These are phyloP conservation scores for Coemansia sp. DNA, from an alignment of 192 early-diverging fungal genomes.

Conservation along the genomic window DNA sequence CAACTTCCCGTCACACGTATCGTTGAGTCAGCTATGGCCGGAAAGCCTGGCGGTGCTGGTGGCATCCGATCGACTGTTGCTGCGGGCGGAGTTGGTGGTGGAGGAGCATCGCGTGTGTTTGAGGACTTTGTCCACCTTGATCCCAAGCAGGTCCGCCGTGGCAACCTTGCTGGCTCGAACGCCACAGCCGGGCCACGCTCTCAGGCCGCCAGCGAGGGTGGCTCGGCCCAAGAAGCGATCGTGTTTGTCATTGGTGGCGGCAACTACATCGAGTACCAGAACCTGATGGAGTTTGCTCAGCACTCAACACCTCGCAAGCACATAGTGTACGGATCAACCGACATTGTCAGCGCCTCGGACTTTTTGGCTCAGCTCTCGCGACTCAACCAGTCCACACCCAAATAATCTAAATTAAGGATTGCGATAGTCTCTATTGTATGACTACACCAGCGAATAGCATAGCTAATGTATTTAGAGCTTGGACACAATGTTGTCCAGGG, in stretches of 20 bases:
- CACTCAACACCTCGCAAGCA: slow-evolving; percentile 66
- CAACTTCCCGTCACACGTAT: slow-evolving; percentile 84
- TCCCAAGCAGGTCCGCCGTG: slow-evolving; percentile 68
- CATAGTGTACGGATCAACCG: slow-evolving; percentile 93
- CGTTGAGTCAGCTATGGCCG: slow-evolving; percentile 82
- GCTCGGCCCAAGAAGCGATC: slow-evolving; percentile 80
- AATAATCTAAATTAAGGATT: background rate
- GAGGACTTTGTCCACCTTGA: slow-evolving; percentile 92
- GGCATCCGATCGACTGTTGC: slow-evolving; percentile 22
- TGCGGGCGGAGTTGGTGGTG: slow-evolving; percentile 4
- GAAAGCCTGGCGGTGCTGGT: slow-evolving; percentile 34
- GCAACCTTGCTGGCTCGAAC: slow-evolving; percentile 52
- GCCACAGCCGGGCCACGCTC: slow-evolving; percentile 19
- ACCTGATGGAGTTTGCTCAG: slow-evolving; percentile 85
- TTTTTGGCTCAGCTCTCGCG: slow-evolving; percentile 78
- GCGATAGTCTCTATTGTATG: background rate
- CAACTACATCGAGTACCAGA: slow-evolving; percentile 97
- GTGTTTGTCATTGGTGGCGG: slow-evolving; percentile 99
- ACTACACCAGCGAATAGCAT: background rate
- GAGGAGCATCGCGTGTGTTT: slow-evolving; percentile 25
- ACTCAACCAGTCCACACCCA: slow-evolving; percentile 49
- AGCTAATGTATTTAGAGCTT: slow-evolving; percentile 18
- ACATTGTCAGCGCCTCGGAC: slow-evolving; percentile 73
- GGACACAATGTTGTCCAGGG: slow-evolving; percentile 54
- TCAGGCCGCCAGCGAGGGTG: slow-evolving; percentile 22